Evolutionary conservation across 768 basidiomycete genomes (phyloP).

Genomic region (Tylopilus sp.): DNA sequence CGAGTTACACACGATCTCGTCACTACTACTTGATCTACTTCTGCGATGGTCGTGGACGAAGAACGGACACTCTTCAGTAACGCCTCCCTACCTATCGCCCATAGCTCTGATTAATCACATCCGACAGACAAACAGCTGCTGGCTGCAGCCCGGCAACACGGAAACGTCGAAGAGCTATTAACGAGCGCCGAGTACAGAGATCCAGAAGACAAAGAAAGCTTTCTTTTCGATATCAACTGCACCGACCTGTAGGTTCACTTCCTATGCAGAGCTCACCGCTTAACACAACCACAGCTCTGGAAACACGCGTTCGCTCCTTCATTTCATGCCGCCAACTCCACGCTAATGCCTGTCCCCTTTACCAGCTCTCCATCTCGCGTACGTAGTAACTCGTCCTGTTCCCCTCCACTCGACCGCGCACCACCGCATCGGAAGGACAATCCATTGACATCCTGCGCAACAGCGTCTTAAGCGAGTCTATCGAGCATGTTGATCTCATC

Average conservation of each 20-base stretch:
- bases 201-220: constrained; percentile 8
- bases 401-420: background rate
- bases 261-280: background rate
- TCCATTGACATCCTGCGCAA: background rate
- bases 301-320: constrained; percentile 27
- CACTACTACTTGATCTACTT: background rate
- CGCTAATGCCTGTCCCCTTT: constrained; percentile 8
- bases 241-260: constrained; percentile 24
- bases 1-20: too few relatives aligned
- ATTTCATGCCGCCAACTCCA: constrained; percentile 1
- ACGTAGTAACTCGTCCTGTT: constrained; percentile 12
- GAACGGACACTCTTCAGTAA: constrained; percentile 22
- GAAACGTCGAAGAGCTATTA: constrained; percentile 27
- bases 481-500: constrained; percentile 21
- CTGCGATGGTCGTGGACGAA: constrained; percentile 13
- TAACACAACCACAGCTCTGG: constrained; percentile 17
- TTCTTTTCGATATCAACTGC: constrained; percentile 32
- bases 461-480: constrained; percentile 16
- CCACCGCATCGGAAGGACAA: background rate
- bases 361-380: constrained; percentile 33
- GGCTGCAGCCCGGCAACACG: constrained; percentile 21
- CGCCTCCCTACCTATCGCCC: background rate
- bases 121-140: constrained; percentile 25
- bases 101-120: background rate
- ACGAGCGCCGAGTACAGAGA: constrained; percentile 20